Percentiles rank a stretch among this genome's conserved stretches.
These are phyloP conservation scores for Tetrahymena malaccensis DNA, from an alignment of 73 alveolate species.

Conservation along the genomic window DNA sequence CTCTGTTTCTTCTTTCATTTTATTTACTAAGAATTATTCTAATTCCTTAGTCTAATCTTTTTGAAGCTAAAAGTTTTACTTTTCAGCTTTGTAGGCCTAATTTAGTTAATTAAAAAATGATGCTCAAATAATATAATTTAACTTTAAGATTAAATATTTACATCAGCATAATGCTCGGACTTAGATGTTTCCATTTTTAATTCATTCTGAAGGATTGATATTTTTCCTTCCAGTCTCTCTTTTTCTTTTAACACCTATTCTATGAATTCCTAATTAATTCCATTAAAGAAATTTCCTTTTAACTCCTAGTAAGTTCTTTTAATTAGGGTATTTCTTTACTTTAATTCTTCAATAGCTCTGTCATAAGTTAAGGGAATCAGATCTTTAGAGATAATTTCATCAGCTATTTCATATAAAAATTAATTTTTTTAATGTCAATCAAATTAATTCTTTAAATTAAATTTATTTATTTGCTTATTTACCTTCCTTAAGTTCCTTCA, in stretches of 20 bases:
- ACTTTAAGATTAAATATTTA: neutral
- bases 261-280: neutral
- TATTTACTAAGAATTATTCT: neutral
- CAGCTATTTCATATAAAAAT: neutral
- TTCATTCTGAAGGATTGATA: neutral
- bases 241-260: neutral
- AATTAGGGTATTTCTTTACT: neutral
- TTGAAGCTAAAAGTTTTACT: neutral
- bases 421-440: neutral
- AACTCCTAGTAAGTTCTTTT: neutral
- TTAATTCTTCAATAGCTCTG: neutral
- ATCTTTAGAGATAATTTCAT: neutral
- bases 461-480: neutral
- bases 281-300: neutral
- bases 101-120: neutral
- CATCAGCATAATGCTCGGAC: neutral
- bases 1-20: neutral
- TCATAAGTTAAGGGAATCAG: neutral
- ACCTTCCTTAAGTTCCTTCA: neutral
- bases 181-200: neutral
- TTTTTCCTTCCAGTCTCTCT: neutral
- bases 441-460: no score
- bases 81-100: neutral
- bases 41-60: neutral
- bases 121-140: no score